These are phyloP conservation scores for Passalora sequoiae DNA, from an alignment of 2,329 filamentous ascomycete species.

Conservation along the genomic window DNA sequence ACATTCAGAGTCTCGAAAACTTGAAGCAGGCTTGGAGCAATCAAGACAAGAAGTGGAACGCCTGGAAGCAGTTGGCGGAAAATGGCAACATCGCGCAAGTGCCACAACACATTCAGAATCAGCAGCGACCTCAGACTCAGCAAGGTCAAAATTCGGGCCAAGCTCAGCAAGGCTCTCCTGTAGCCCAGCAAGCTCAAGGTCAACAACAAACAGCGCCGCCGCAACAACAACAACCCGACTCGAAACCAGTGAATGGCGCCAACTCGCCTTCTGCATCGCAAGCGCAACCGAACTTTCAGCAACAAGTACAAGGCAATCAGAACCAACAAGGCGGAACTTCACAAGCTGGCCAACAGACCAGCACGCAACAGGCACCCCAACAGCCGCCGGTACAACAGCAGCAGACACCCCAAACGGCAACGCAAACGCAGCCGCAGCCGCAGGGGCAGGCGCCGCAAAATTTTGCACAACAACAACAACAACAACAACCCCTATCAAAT, in stretches of 20 bases:
- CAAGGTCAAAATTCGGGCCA: background rate
- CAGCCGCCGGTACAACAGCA: constrained; percentile 18
- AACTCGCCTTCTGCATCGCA: constrained; percentile 1
- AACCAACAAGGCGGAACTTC: constrained; percentile 20
- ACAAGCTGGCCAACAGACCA: constrained; percentile 9
- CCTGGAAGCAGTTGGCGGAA: constrained; percentile 17
- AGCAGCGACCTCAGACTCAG: constrained; percentile 16
- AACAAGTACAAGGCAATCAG: constrained; percentile 13
- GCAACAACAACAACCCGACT: background rate
- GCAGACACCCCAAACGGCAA: constrained; percentile 31
- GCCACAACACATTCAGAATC: constrained; percentile 8
- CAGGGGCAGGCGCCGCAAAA: constrained; percentile 23
- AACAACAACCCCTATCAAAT: constrained; percentile 19
- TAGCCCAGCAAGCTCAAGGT: no score
- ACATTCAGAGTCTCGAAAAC: constrained; percentile 10
- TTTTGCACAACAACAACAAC: constrained; percentile 27
- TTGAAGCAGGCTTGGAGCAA: constrained; percentile 14
- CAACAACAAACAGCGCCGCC: background rate
- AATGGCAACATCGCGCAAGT: constrained; percentile 7
- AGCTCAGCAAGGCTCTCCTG: background rate
- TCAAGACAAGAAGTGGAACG: constrained; percentile 14
- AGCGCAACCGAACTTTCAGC: constrained; percentile 7
- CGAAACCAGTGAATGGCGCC: constrained; percentile 3
- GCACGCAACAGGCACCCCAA: constrained; percentile 27
- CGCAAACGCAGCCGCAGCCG: constrained; percentile 17